Percentiles rank a stretch among this genome's conserved stretches.
Evolutionary conservation across 2,329 filamentous ascomycete genomes (phyloP).

Genomic region (Phaeosphaeriaceae sp.): DNA sequence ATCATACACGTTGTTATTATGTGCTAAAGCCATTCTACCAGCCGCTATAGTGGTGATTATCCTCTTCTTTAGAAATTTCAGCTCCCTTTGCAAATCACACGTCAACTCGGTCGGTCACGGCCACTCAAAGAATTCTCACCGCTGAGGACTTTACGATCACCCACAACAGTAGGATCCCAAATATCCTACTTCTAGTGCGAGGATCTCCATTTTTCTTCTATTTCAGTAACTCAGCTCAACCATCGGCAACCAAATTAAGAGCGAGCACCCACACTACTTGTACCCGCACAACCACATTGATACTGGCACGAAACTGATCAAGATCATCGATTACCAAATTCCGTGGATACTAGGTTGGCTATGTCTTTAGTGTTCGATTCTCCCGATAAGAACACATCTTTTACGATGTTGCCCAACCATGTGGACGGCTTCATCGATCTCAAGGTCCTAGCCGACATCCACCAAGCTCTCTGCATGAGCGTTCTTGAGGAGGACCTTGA

Average conservation of each 20-base stretch:
- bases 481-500: conserved; percentile 23
- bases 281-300: too few species aligned
- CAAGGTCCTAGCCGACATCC: conserved; percentile 28
- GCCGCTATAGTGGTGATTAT: too few species aligned
- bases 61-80: too few species aligned
- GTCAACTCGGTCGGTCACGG: not conserved
- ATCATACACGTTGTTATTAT: too few species aligned
- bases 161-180: not conserved
- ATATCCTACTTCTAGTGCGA: not conserved
- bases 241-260: too few species aligned
- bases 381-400: conserved; percentile 6
- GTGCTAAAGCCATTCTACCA: too few species aligned
- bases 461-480: conserved; percentile 27
- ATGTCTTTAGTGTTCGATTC: conserved; percentile 2
- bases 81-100: not conserved
- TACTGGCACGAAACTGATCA: too few species aligned
- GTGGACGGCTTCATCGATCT: conserved; percentile 32
- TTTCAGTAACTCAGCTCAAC: too few species aligned
- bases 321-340: too few species aligned
- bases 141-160: not conserved
- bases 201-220: too few species aligned
- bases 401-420: conserved; percentile 19
- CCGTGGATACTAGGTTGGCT: conserved; percentile 10
- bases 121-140: conserved; percentile 1
- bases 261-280: too few species aligned